Base-by-base conservation (phyloP, 768 basidiomycete genomes). In the Russula sp. region DNA sequence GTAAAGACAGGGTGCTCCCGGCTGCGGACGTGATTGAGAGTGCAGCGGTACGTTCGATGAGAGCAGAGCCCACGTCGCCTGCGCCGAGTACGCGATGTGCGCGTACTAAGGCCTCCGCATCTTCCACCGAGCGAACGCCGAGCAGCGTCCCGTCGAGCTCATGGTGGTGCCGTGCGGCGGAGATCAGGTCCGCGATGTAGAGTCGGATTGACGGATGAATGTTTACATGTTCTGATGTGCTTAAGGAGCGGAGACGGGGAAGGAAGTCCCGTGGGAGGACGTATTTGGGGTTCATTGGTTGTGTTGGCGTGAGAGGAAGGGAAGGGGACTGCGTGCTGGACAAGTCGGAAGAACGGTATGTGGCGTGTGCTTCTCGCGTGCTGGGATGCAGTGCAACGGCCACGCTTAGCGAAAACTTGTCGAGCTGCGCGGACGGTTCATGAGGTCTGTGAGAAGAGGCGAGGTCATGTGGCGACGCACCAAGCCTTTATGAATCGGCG, bases 361-460 rank as follows among this genome's bases (percentile, higher is more conserved):
- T 55, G 2, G 67, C 61, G 59, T 73, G 70, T 30, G 70, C 63
- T 61, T 73, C 72, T 24, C 73, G 74, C 0, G 70, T 64, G 11
- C 67, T 61, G 1, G 71, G 58, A 16, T 69, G 58, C 18, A 88
- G 72, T 36, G 79, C 75, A 54, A 89, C 73, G 48, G 83, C 83
- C 7, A 81, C 83, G 69, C 89, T 92, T 82, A 93, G 85, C 2
- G 89, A 80, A 72, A 93, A 92, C 69, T 81, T 83, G 72, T 93
- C 89, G 16, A 93, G 79, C 90, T 92, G 69, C 14, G 22, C 22
- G 32, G n/a, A 30, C 22, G n/a, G 28, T 58, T 54, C 20, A 28
- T 53, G 56, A 44, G 38, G 46, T 20, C 2, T 16, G 55, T 54
- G 55, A 44, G 34, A 46, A 11, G 54, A 38, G 52, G 14, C 22